Evolutionary conservation across 805 yeast genomes (phyloP), one percentile per base, ranked within the genome.

Genomic region (Tetrapisispora arboricola): DNA sequence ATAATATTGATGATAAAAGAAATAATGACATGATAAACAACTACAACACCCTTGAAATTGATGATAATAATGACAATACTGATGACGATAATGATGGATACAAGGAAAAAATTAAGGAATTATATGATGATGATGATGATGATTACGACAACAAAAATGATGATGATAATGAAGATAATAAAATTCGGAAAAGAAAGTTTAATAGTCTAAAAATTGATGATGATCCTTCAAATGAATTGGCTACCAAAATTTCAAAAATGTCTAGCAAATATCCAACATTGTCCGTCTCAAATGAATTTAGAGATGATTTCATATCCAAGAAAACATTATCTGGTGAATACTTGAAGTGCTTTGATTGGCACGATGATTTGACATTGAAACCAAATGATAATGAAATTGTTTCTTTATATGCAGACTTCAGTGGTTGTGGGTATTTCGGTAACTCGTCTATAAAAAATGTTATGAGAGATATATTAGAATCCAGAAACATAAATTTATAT

Each of bases 351-450:
- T 75, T 75, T 45, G 78, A 76, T 46, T 76, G 83, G 83, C 65
- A 65, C 3, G 80, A 75, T 49, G 73, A 71, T 36, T 65, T 61
- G 3, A 8, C 25, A 8, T 16, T 18, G 27, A 38, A 18, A 13
- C n/a, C 20, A 3, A 13, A 16, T 7, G 42, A 39, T 38, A 84
- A 79, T 55, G 83, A 84, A 10, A 78, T 79, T 84, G 83, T 80
- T 0, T 81, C 79, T 1, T 51, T 75, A 19, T 69, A 75, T 32
- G 59, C 66, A 13, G 63, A 67, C 42, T 70, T 68, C 6, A 69
- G 73, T 36, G 73, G 77, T 21, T 71, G 72, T 22, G 85, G 86
- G 0, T 79, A 75, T 53, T 74, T 75, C 48, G 87, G 87, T 1
- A 70, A 72, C 11, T 81, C 78, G 8, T 77, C 86, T 4, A 68